Evolutionary conservation across 2,329 filamentous ascomycete species (phyloP).

Genomic region (Pseudogymnoascus sp.): DNA sequence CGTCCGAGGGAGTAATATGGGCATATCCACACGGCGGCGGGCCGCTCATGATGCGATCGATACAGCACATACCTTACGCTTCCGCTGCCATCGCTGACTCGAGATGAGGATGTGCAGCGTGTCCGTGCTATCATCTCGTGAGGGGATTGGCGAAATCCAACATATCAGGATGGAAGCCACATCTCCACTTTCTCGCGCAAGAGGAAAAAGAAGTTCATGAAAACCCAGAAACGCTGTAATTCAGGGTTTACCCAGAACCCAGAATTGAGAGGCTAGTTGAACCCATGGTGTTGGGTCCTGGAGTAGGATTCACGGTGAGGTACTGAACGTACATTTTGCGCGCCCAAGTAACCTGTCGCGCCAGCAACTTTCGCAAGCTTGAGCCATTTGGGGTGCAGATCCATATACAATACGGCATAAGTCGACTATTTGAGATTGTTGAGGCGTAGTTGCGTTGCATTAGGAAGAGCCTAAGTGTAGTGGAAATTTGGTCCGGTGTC

Average conservation of each 20-base stretch:
- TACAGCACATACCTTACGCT: neutral
- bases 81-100: neutral
- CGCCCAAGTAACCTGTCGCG: neutral
- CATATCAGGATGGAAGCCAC: neutral
- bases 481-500: neutral
- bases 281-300: slow-evolving; percentile 1
- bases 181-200: slow-evolving; percentile 1
- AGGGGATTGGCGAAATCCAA: slow-evolving; percentile 1
- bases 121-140: slow-evolving; percentile 6
- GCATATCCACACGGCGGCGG: slow-evolving; percentile 7
- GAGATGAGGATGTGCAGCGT: slow-evolving; percentile 5
- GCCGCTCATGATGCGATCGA: slow-evolving; percentile 4
- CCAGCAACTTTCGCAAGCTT: neutral
- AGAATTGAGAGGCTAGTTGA: neutral
- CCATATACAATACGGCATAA: neutral
- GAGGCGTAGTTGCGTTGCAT: slow-evolving; percentile 7
- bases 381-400: slow-evolving; percentile 2
- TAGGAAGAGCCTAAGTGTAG: slow-evolving; percentile 5
- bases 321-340: neutral
- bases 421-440: slow-evolving; percentile 4
- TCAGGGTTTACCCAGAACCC: slow-evolving; percentile 1
- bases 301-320: neutral
- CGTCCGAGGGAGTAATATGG: slow-evolving; percentile 1
- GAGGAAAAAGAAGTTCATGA: neutral
- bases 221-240: slow-evolving; percentile 1